Evolutionary conservation across 257 asterid genomes (phyloP), one percentile per base, ranked within the genome.

Genomic region (Henckelia pumila): DNA sequence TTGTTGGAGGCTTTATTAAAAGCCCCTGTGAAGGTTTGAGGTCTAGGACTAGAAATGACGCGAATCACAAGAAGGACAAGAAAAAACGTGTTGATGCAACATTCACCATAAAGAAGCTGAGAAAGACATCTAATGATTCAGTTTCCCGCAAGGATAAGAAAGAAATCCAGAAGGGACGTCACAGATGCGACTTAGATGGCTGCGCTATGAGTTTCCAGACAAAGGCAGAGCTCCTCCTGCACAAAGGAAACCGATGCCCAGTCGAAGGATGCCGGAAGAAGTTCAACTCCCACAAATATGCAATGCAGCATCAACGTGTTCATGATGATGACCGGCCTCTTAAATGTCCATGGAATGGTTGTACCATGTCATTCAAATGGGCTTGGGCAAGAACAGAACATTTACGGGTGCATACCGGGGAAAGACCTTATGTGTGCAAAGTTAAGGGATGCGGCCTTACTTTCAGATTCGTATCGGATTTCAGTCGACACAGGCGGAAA

Each of bases 331-430:
- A 89, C 17, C 80, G 96, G 78, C 98, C 96, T 19, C 81, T 92
- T 61, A 92, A 86, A 76, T 92, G 98, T 67, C 67, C 95, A 4
- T 92, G 96, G 98, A 73, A 82, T 13, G 96, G 96, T 53, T 89
- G 96, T 82, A 69, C 73, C 8, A 84, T 92, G 98, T 74, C 96
- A 4, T 92, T 89, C 57, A 92, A 92, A 77, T 92, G 98, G 98
- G 95, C 96, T 9, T 92, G 98, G 98, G 96, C 98, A 2, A 82
- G 96, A 68, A 92, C 96, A 7, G 96, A 92, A 70, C 98, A 92
- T 75, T 71, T 89, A 44, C 84, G 98, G 1, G 92, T 92, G 65
- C 96, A 89, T 68, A 89, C 96, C 3, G 96, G 98, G 60, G 98
- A 87, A 37, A 77, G 87, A 73, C 96, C 96, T 0, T 87, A 87